Conservation (phyloP, 495 filamentous ascomycete genomes). For the Acidomyces sp. region DNA sequence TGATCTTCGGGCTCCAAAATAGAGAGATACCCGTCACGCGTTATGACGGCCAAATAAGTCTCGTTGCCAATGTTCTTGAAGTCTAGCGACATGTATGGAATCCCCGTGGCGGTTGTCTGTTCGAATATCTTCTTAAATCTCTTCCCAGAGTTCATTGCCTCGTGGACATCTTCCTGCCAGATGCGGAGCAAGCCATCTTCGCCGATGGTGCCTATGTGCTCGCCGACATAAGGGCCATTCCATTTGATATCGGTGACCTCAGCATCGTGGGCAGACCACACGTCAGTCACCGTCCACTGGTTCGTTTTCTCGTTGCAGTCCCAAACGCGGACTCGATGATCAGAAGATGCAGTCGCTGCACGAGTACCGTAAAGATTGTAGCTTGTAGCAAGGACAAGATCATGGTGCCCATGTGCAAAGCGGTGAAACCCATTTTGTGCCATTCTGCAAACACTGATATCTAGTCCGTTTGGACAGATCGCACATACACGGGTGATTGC, state of each 20-base stretch:
- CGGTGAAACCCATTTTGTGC: constrained; percentile 20
- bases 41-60: constrained; percentile 72
- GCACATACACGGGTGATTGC: too few relatives aligned
- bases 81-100: constrained; percentile 63
- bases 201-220: constrained; percentile 55
- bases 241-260: constrained; percentile 88
- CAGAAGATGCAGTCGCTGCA: constrained; percentile 77
- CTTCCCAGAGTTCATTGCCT: constrained; percentile 54
- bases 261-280: constrained; percentile 80
- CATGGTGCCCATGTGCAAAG: constrained; percentile 48
- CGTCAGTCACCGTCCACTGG: constrained; percentile 64
- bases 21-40: constrained; percentile 62
- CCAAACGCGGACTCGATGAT: constrained; percentile 90
- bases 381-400: constrained; percentile 52
- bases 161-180: constrained; percentile 76
- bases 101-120: constrained; percentile 41
- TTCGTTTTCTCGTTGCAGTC: constrained; percentile 60
- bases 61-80: constrained; percentile 60
- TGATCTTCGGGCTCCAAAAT: constrained; percentile 78
- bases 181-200: constrained; percentile 79
- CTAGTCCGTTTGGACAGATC: too few relatives aligned
- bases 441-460: too few relatives aligned
- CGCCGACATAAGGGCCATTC: constrained; percentile 51
- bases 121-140: constrained; percentile 58
- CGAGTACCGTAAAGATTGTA: constrained; percentile 72